Base-by-base conservation (phyloP, 495 filamentous ascomycete genomes). In the Pyronema omphalodes region DNA sequence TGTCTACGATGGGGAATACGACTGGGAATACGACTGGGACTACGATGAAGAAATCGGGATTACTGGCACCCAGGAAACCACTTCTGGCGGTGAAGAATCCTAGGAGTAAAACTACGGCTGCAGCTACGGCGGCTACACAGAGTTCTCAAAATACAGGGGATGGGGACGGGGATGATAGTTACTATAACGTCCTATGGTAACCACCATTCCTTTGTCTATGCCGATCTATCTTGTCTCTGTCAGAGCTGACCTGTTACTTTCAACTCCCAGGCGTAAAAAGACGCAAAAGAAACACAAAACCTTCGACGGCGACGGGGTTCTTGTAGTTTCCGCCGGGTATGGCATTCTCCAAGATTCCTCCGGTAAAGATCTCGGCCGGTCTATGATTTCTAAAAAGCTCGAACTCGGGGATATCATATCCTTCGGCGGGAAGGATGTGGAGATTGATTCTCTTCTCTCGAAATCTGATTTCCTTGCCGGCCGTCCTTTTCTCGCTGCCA, bases 261-360 rank as follows among this genome's bases (percentile, higher is more conserved):
- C 41, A 52, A 48, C 51, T 41, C 9, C 9, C 57, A 83, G 80
- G 82, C 78, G 84, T 15, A 87, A 84, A 64, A 79, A 76, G 48
- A 86, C 80, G 0, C 72, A 69, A 11, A 89, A 86, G 65, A 89
- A 88, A 67, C 77, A 88, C 68, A 89, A 88, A 64, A 87, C 81
- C 12, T 89, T 85, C 81, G 84, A 88, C 66, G 83, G 84, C n/a
- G 84, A 89, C 65, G 84, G 83, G 3, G 71, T 86, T 6, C 70
- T 89, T 9, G 67, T 72, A 3, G 70, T 80, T 1, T 62, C 66
- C 0, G 70, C 69, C 12, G 81, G 82, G 6, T 76, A 74, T 60
- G 82, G 78, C 9, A 69, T 68, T 52, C 69, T 89, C 6, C 73
- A 79, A 52, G 80, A 87, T 65, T 65, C 76, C 7, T 74, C 74